Percentiles rank a stretch among this genome's conserved stretches.
Conservation (phyloP, 352 stramenopile genomes). For the Globisporangium recalcitrans region DNA sequence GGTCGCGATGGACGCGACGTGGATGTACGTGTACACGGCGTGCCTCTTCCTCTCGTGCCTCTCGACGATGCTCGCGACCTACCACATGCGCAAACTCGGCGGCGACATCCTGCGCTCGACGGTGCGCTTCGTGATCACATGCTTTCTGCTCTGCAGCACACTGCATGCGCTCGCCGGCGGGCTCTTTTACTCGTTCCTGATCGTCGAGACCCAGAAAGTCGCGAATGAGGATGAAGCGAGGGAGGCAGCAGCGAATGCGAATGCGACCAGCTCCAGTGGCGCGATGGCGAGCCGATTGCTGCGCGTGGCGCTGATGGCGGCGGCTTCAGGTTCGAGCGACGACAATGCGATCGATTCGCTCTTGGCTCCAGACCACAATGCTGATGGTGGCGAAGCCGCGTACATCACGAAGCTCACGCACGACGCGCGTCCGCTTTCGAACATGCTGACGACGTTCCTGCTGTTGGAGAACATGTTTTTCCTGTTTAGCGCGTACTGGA, state of each 20-base stretch:
- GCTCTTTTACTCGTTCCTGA: slow-evolving; percentile 57
- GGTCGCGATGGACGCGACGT: slow-evolving; percentile 29
- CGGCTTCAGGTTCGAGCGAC: slow-evolving; percentile 3
- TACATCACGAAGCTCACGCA: slow-evolving; percentile 63
- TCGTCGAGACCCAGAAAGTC: slow-evolving; percentile 22
- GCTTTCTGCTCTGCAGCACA: slow-evolving; percentile 51
- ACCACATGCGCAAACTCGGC: slow-evolving; percentile 59
- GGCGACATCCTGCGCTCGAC: slow-evolving; percentile 66
- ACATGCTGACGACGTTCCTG: slow-evolving; percentile 38
- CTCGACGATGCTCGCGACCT: slow-evolving; percentile 45
- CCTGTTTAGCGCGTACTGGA: slow-evolving; percentile 63
- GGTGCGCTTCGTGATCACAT: slow-evolving; percentile 63
- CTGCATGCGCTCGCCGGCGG: slow-evolving; percentile 44
- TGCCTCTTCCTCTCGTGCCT: slow-evolving; percentile 52
- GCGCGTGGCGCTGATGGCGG: slow-evolving; percentile 1
- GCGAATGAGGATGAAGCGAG: background rate
- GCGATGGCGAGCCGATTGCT: background rate
- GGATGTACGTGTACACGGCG: slow-evolving; percentile 60
- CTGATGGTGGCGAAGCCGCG: slow-evolving; percentile 47
- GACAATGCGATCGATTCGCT: slow-evolving; percentile 14
- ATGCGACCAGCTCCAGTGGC: slow-evolving; percentile 16
- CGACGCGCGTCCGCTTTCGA: slow-evolving; percentile 30
- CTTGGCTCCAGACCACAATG: slow-evolving; percentile 35
- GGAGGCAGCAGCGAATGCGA: slow-evolving; percentile 14
- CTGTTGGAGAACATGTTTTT: slow-evolving; percentile 60